Percentiles rank a stretch among this genome's conserved stretches.
These are phyloP conservation scores for Dipteronia dyeriana DNA, from an alignment of 345 rosid genomes.

Conservation along the genomic window DNA sequence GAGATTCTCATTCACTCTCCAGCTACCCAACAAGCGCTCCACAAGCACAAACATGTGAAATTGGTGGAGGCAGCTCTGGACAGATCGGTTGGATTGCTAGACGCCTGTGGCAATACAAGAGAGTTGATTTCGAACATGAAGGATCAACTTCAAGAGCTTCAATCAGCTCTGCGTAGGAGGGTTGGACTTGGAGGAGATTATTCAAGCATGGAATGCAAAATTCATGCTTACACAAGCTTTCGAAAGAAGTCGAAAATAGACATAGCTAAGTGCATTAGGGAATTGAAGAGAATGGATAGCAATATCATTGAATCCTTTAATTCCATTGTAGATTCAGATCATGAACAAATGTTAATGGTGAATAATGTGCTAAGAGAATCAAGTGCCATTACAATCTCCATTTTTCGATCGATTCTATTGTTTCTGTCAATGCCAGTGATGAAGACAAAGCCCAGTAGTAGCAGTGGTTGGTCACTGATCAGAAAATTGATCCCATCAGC, in stretches of 20 bases:
- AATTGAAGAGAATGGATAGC: constrained; percentile 43
- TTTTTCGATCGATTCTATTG: constrained; percentile 45
- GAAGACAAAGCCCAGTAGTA: constrained; percentile 15
- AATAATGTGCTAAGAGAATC: constrained; percentile 39
- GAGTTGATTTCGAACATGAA: constrained; percentile 46
- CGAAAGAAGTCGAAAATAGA: constrained; percentile 59
- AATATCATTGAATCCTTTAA: constrained; percentile 12
- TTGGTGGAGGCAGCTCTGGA: constrained; percentile 42
- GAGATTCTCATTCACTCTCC: constrained; percentile 37
- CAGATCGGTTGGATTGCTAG: constrained; percentile 39
- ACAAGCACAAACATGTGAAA: constrained; percentile 19
- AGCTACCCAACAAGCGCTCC: constrained; percentile 31
- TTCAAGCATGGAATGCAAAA: constrained; percentile 35
- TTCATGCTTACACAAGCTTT: constrained; percentile 52
- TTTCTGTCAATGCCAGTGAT: constrained; percentile 38
- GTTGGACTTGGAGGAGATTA: constrained; percentile 20
- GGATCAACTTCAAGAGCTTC: constrained; percentile 40
- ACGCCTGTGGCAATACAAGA: constrained; percentile 36
- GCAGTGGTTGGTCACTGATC: constrained; percentile 44
- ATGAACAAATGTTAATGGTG: constrained; percentile 26
- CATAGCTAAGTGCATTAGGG: constrained; percentile 39
- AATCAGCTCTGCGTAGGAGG: constrained; percentile 47
- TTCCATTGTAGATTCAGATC: constrained; percentile 8
- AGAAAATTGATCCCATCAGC: constrained; percentile 37
- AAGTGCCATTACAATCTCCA: constrained; percentile 31